phyloP scores from a whole-genome alignment of 2,329 filamentous ascomycete genomes.

The Verticillium albo-atrum region DNA sequence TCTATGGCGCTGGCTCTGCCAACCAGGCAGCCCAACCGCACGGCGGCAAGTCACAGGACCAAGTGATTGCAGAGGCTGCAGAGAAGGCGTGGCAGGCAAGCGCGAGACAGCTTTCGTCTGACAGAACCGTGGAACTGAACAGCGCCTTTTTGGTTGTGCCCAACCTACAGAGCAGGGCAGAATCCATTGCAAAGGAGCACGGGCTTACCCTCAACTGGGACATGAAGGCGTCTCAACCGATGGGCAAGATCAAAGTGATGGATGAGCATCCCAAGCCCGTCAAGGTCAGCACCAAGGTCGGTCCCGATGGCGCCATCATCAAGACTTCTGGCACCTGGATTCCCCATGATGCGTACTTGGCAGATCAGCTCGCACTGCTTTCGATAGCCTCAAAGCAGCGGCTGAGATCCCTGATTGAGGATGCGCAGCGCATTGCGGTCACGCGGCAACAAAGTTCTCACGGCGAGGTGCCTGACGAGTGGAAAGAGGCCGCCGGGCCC shows the following conservation, averaged over 20 bases:
- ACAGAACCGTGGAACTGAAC: slow-evolving; percentile 63
- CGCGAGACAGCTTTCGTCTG: slow-evolving; percentile 55
- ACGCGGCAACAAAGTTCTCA: slow-evolving; percentile 75
- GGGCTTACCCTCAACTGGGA: slow-evolving; percentile 53
- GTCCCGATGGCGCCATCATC: slow-evolving; percentile 59
- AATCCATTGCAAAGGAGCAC: slow-evolving; percentile 55
- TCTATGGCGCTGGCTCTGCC: slow-evolving; percentile 61
- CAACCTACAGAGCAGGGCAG: slow-evolving; percentile 52
- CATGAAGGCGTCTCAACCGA: slow-evolving; percentile 39
- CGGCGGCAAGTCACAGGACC: slow-evolving; percentile 50
- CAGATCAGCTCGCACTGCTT: slow-evolving; percentile 77
- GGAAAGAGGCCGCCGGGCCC: slow-evolving; percentile 64
- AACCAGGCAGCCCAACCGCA: slow-evolving; percentile 54
- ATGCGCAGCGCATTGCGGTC: slow-evolving; percentile 65
- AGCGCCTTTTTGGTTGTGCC: slow-evolving; percentile 69
- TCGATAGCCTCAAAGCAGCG: slow-evolving; percentile 81
- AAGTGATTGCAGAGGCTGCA: slow-evolving; percentile 61
- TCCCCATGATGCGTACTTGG: slow-evolving; percentile 69
- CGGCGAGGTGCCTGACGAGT: slow-evolving; percentile 72
- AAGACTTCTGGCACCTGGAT: slow-evolving; percentile 65
- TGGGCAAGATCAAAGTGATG: slow-evolving; percentile 45
- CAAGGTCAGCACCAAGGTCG: slow-evolving; percentile 49
- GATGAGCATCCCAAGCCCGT: slow-evolving; percentile 48
- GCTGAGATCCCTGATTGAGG: slow-evolving; percentile 70
- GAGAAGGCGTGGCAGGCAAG: slow-evolving; percentile 63